phyloP scores from a whole-genome alignment of 768 basidiomycete genomes.

The Mycena vitilis region DNA sequence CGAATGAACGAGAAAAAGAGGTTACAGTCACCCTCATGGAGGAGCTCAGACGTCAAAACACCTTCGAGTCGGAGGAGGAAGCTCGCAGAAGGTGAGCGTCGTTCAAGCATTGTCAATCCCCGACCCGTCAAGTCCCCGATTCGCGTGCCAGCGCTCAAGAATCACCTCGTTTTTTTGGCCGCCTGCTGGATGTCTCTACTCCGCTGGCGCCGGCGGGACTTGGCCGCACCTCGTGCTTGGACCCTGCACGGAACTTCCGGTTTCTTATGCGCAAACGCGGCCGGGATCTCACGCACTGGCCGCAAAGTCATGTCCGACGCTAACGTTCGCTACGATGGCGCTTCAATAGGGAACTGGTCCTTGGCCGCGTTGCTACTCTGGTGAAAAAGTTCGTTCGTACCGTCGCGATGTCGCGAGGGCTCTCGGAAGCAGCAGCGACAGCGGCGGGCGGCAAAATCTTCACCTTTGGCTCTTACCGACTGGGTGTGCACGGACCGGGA shows the following conservation, averaged over 20 bases:
- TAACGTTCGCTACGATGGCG: constrained; percentile 32
- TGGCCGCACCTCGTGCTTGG: constrained; percentile 14
- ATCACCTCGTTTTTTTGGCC: constrained; percentile 16
- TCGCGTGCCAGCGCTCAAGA: constrained; percentile 18
- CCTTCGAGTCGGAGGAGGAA: constrained; percentile 92
- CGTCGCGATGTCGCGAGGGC: constrained; percentile 80
- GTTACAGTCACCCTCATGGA: constrained; percentile 89
- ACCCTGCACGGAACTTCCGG: constrained; percentile 1
- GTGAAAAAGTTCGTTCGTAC: constrained; percentile 94
- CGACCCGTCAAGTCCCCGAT: constrained; percentile 25
- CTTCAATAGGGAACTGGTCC: constrained; percentile 84
- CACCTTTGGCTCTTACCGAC: constrained; percentile 97
- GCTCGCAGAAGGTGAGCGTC: constrained; percentile 82
- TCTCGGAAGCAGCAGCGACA: constrained; percentile 88
- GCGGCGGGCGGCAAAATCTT: constrained; percentile 98
- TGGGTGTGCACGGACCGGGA: constrained; percentile 96
- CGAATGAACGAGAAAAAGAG: constrained; percentile 82
- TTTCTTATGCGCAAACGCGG: constrained; percentile 22
- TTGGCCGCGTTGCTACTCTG: constrained; percentile 88
- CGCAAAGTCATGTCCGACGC: constrained; percentile 20
- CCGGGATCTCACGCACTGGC: constrained; percentile 4
- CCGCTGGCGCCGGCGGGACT: constrained; percentile 10
- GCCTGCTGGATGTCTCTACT: constrained; percentile 11
- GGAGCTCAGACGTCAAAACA: constrained; percentile 86
- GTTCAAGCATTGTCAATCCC: constrained; percentile 15